Base-by-base conservation (phyloP, 1,284 basidiomycete species). In the Moniliophthora roreri region DNA sequence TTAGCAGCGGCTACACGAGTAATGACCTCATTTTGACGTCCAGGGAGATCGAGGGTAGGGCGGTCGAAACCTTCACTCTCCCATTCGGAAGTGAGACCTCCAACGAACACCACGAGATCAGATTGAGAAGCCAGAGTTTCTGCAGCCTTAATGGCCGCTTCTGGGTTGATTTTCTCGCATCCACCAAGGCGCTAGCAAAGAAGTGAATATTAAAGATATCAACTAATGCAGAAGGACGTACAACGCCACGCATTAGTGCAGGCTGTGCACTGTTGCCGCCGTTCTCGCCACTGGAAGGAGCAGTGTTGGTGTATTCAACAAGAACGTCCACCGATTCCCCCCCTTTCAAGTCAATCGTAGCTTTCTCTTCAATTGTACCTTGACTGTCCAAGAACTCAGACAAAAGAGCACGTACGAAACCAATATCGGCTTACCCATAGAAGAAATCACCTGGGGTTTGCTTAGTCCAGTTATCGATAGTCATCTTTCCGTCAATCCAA, bases 11-110 rank as follows among this genome's bases (percentile, higher is more conserved):
- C 80, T 10, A 92, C 66, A 32, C 75, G 74, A 1, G 67, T 53
- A 56, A 91, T 84, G 18, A 87, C 69, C 58, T 87, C 83, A 62
- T 89, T 81, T 60, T 83, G 82, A 21, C 70, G 67, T 4, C 82
- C 80, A 48, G 85, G 85, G 62, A 87, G 71, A 41, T 75, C 66
- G 38, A 88, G 69, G 0, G 76, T 76, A 5, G 79, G 78, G 24
- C 86, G 70, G 59, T 89, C 85, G 55, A 84, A 85, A 5, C 85
- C 84, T 66, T 88, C 85, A 51, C 79, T 80, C 67, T 87, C 85
- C 85, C 84, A 86, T 65, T 85, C 83, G 0, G 79, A 79, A 48
- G 82, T 84, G 16, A 89, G 71, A 8, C 87, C 88, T 4, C 75
- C 82, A 34, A 88, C 75, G 47, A 87, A 72, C 47, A 89, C 66